A percentile compares a stretch with the other conserved stretches of the same genome.
phyloP scores from a whole-genome alignment of 495 filamentous ascomycete genomes.

The Podospora pseudocomata region DNA sequence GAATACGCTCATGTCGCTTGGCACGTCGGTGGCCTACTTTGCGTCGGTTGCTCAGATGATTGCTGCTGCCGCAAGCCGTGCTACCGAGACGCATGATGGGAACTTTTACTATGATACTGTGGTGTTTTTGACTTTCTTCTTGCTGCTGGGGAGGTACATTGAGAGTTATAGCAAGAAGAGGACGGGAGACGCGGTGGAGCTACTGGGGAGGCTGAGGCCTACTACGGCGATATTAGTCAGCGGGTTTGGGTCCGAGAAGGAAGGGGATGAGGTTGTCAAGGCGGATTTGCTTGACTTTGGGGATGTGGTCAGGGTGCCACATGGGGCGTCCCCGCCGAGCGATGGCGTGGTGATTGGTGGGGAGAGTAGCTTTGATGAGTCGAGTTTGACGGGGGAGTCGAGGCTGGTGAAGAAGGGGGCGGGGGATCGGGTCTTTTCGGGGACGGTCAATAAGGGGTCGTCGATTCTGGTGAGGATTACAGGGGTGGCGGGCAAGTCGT shows the following conservation, averaged over 20 bases:
- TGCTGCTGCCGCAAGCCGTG: conserved; percentile 53
- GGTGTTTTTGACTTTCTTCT: conserved; percentile 88
- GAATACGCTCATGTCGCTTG: conserved; percentile 88
- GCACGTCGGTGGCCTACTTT: conserved; percentile 85
- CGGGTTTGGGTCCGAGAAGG: conserved; percentile 32
- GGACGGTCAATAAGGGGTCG: conserved; percentile 77
- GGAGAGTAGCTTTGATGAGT: conserved; percentile 76
- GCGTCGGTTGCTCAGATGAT: conserved; percentile 77
- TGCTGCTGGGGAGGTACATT: conserved; percentile 72
- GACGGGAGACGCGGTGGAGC: conserved; percentile 82
- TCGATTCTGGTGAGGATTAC: conserved; percentile 69
- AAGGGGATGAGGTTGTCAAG: conserved; percentile 42
- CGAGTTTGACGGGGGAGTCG: conserved; percentile 87
- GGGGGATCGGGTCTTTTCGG: conserved; percentile 75
- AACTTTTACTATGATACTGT: conserved; percentile 91
- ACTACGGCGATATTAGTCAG: conserved; percentile 70
- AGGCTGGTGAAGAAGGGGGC: conserved; percentile 63
- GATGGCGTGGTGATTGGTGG: conserved; percentile 70
- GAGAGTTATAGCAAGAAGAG: conserved; percentile 93
- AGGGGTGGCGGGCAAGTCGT: conserved; percentile 68
- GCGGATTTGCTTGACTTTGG: conserved; percentile 81
- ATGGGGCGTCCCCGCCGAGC: conserved; percentile 80
- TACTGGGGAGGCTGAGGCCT: conserved; percentile 74
- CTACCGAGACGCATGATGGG: conserved; percentile 40
- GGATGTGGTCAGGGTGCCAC: conserved; percentile 70